Percentiles rank a stretch among this genome's conserved stretches.
These are phyloP conservation scores for Teunomyces tritomae DNA, from an alignment of 805 yeast species.

Conservation along the genomic window DNA sequence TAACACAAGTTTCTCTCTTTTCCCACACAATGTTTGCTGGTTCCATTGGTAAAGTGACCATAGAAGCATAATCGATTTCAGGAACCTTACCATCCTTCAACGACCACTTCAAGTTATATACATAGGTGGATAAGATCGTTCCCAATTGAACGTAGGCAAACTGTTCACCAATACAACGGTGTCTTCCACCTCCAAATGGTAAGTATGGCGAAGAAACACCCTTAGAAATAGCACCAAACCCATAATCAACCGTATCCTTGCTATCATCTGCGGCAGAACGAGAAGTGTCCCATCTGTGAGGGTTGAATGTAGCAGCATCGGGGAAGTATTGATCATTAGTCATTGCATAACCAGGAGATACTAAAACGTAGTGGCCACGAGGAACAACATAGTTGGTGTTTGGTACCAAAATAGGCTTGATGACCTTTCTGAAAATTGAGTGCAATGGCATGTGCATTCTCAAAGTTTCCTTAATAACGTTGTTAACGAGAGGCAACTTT, in stretches of 20 bases:
- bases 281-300: conserved; percentile 74
- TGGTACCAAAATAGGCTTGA: conserved; percentile 74
- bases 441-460: conserved; percentile 97
- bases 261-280: conserved; percentile 8
- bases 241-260: conserved; percentile 71
- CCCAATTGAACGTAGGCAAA: conserved; percentile 95
- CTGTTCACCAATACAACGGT: conserved; percentile 98
- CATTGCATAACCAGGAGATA: conserved; percentile 91
- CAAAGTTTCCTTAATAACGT: conserved; percentile 86
- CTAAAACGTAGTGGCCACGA: conserved; percentile 82
- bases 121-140: conserved; percentile 69
- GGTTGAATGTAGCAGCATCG: conserved; percentile 66
- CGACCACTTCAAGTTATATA: conserved; percentile 77
- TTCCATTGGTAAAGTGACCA: conserved; percentile 86
- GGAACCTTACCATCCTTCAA: conserved; percentile 51
- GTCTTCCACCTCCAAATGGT: conserved; percentile 99
- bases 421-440: conserved; percentile 90
- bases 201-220: conserved; percentile 95
- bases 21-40: conserved; percentile 76
- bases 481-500: conserved; percentile 76
- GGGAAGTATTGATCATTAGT: conserved; percentile 78
- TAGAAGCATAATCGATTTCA: conserved; percentile 73
- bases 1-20: conserved; percentile 46
- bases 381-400: conserved; percentile 80
- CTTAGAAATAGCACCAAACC: conserved; percentile 94